Evolutionary conservation across 805 yeast species (phyloP).

Genomic region (Saccharomyces jurei): DNA sequence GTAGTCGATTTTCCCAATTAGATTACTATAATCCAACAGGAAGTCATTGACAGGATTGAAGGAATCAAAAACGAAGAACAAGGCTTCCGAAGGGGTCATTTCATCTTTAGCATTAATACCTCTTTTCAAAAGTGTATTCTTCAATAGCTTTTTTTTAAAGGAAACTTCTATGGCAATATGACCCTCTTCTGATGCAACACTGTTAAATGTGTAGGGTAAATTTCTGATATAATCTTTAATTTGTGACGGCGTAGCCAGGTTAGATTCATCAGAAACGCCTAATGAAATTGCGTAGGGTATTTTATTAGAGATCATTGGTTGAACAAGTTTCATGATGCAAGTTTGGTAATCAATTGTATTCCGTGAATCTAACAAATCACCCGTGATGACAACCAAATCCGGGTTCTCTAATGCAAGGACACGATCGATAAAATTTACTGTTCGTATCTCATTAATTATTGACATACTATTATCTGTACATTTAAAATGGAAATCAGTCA

Average conservation of each 20-base stretch:
- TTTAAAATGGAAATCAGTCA: conserved; percentile 55
- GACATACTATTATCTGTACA: conserved; percentile 47
- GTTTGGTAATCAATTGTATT: conserved; percentile 54
- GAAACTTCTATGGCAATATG: conserved; percentile 3
- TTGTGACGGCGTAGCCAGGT: conserved; percentile 36
- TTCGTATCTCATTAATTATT: conserved; percentile 32
- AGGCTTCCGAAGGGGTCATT: conserved; percentile 1
- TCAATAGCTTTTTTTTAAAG: not conserved
- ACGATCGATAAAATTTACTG: conserved; percentile 41
- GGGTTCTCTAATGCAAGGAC: conserved; percentile 51
- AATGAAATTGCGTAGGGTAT: conserved; percentile 55
- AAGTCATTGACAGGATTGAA: conserved; percentile 3
- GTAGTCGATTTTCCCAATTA: conserved; percentile 13
- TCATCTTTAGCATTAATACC: not conserved
- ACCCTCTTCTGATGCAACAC: conserved; percentile 20
- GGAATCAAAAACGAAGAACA: conserved; percentile 12
- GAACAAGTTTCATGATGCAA: conserved; percentile 48
- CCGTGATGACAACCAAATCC: conserved; percentile 55
- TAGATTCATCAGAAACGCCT: conserved; percentile 58
- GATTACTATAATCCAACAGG: not conserved
- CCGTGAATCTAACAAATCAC: conserved; percentile 55
- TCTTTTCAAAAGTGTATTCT: not conserved
- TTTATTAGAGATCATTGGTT: conserved; percentile 43
- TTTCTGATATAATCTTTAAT: conserved; percentile 37
- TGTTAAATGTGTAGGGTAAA: conserved; percentile 45